Evolutionary conservation across 495 filamentous ascomycete species (phyloP).

Genomic region (Trichoderma reesei): DNA sequence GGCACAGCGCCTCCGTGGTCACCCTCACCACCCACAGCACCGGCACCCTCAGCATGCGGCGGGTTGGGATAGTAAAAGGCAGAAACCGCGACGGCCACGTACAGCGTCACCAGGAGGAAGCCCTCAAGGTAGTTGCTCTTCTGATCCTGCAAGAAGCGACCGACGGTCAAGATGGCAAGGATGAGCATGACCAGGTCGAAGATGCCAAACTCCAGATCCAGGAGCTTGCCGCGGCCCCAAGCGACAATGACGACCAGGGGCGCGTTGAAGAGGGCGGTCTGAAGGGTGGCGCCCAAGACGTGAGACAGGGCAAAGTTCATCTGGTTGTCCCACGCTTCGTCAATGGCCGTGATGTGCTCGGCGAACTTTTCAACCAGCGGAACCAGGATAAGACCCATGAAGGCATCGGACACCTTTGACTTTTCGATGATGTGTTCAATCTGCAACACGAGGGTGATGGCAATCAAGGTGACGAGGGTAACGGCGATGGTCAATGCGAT

Average conservation of each 20-base stretch:
- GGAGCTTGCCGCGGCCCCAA: constrained; percentile 61
- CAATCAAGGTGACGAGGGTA: constrained; percentile 66
- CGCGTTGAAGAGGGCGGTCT: constrained; percentile 83
- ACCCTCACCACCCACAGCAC: constrained; percentile 38
- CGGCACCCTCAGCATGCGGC: constrained; percentile 53
- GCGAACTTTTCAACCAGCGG: constrained; percentile 87
- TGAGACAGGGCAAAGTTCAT: constrained; percentile 91
- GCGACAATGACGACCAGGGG: constrained; percentile 76
- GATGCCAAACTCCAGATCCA: constrained; percentile 79
- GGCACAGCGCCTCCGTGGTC: background rate
- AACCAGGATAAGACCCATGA: constrained; percentile 67
- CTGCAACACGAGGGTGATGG: constrained; percentile 70
- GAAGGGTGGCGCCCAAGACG: constrained; percentile 78
- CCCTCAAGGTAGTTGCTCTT: constrained; percentile 79
- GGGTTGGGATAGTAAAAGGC: constrained; percentile 52
- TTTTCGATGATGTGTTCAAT: constrained; percentile 63
- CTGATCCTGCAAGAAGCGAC: constrained; percentile 69
- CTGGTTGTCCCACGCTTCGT: constrained; percentile 81
- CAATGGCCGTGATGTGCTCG: constrained; percentile 81
- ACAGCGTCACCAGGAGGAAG: constrained; percentile 60
- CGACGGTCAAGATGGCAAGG: constrained; percentile 75
- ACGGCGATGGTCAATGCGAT: constrained; percentile 59
- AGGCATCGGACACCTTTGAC: constrained; percentile 60
- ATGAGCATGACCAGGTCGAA: constrained; percentile 87
- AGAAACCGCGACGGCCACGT: constrained; percentile 52